Evolutionary conservation across 495 filamentous ascomycete genomes (phyloP).

Genomic region (Penicillium alfredii): DNA sequence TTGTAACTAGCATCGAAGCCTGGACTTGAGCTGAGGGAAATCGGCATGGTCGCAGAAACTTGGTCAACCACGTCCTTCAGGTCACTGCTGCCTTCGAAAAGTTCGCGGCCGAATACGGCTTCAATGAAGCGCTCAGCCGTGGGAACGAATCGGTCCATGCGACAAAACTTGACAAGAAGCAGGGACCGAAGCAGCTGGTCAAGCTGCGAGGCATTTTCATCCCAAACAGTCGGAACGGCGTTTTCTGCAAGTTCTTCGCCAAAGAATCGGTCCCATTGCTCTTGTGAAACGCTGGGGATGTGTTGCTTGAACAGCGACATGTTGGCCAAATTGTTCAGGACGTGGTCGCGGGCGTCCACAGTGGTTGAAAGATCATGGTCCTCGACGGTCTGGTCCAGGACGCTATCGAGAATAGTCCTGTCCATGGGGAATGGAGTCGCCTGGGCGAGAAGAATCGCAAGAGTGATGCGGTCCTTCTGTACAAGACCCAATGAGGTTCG

Average conservation of each 20-base stretch:
- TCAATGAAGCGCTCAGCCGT: constrained; percentile 82
- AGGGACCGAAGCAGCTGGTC: constrained; percentile 80
- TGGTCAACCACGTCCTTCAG: constrained; percentile 78
- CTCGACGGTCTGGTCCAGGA: constrained; percentile 72
- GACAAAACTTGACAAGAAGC: constrained; percentile 87
- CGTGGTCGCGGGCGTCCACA: constrained; percentile 56
- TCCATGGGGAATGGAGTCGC: constrained; percentile 93
- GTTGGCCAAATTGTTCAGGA: constrained; percentile 59
- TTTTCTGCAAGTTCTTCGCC: constrained; percentile 84
- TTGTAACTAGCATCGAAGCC: constrained; percentile 99
- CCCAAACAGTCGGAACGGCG: constrained; percentile 73
- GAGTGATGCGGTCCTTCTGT: constrained; percentile 87
- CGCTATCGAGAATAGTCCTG: constrained; percentile 73
- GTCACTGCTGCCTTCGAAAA: constrained; percentile 78
- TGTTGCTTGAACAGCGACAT: constrained; percentile 69
- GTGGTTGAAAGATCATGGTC: constrained; percentile 74
- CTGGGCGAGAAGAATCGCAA: constrained; percentile 95
- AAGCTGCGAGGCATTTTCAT: constrained; percentile 52
- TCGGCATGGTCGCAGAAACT: constrained; percentile 76
- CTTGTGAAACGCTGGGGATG: constrained; percentile 52
- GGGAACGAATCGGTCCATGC: constrained; percentile 91
- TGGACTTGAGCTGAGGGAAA: constrained; percentile 87
- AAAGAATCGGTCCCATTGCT: constrained; percentile 75
- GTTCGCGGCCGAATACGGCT: constrained; percentile 78
- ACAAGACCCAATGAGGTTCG: constrained; percentile 86